Percentiles rank a stretch among this genome's conserved stretches.
Evolutionary conservation across 2,329 filamentous ascomycete species (phyloP).

Genomic region (Aureobasidium namibiae): DNA sequence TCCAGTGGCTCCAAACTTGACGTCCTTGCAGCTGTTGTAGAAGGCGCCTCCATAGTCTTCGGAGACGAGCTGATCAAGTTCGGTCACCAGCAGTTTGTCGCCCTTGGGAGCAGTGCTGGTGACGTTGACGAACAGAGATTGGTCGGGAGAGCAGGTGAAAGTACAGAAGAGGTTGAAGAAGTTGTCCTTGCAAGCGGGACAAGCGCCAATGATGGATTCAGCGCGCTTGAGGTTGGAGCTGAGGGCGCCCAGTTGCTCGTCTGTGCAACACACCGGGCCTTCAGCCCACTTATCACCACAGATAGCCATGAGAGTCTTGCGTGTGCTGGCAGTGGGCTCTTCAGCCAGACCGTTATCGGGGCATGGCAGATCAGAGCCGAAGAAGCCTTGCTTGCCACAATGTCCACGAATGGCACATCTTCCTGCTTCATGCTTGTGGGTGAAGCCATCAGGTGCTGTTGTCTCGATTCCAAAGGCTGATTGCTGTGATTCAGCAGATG

Average conservation of each 20-base stretch:
- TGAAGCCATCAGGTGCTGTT: slow-evolving; percentile 13
- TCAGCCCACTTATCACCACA: slow-evolving; percentile 83
- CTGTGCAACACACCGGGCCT: slow-evolving; percentile 75
- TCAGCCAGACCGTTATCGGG: slow-evolving; percentile 80
- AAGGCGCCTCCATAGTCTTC: slow-evolving; percentile 78
- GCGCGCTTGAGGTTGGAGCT: slow-evolving; percentile 79
- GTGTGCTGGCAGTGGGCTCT: slow-evolving; percentile 61
- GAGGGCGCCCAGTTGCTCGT: slow-evolving; percentile 73
- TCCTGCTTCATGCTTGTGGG: slow-evolving; percentile 66
- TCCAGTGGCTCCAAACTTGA: slow-evolving; percentile 94
- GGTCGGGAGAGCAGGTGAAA: slow-evolving; percentile 95
- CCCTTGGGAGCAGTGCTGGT: slow-evolving; percentile 57
- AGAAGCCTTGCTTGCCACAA: slow-evolving; percentile 85
- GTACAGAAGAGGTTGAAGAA: slow-evolving; percentile 98
- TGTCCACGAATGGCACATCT: slow-evolving; percentile 85
- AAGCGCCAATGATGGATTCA: slow-evolving; percentile 82
- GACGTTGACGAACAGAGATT: slow-evolving; percentile 91
- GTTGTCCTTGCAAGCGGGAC: slow-evolving; percentile 94
- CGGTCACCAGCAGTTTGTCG: slow-evolving; percentile 64
- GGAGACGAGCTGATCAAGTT: slow-evolving; percentile 83
- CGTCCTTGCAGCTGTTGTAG: slow-evolving; percentile 96
- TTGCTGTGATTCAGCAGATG: slow-evolving; percentile 1
- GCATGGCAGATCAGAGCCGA: slow-evolving; percentile 83
- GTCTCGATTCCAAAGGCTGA: neutral
- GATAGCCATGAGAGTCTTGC: slow-evolving; percentile 70